phyloP scores from a whole-genome alignment of 2,329 filamentous ascomycete genomes.

The Karstenula rhodostoma region DNA sequence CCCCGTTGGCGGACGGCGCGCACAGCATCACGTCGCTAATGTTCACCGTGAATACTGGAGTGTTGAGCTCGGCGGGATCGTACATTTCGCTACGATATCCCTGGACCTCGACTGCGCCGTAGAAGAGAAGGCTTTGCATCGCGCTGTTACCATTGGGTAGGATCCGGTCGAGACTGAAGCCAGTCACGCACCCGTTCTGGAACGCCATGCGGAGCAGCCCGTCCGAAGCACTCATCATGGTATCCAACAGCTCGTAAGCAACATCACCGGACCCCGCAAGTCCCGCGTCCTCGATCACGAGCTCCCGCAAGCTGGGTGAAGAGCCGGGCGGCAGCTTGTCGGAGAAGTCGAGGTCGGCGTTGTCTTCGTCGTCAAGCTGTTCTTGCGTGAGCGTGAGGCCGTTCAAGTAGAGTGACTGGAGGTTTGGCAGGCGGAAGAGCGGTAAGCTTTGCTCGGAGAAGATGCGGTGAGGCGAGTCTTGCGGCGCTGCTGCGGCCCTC shows the following conservation, averaged over 20 bases:
- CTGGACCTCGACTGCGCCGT: background rate
- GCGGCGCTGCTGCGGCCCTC: background rate
- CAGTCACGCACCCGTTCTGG: background rate
- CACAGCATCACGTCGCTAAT: conserved; percentile 1
- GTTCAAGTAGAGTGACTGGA: background rate
- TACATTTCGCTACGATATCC: conserved; percentile 3
- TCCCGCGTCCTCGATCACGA: background rate
- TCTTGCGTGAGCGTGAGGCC: background rate
- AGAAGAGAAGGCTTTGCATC: background rate
- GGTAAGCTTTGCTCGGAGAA: background rate
- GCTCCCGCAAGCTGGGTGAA: background rate
- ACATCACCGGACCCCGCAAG: background rate
- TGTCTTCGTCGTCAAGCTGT: background rate
- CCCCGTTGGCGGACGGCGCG: background rate
- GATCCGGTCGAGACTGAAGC: background rate
- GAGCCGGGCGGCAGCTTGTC: background rate
- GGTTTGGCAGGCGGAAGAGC: background rate
- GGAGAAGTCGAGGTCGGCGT: background rate
- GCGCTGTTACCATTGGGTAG: background rate
- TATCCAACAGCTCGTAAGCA: background rate
- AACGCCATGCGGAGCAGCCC: background rate
- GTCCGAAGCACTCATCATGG: background rate
- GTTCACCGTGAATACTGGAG: background rate
- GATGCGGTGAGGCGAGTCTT: background rate
- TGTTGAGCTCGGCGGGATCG: background rate